Conservation (phyloP, 2,329 filamentous ascomycete species). For the Parafenestella ontariensis region DNA sequence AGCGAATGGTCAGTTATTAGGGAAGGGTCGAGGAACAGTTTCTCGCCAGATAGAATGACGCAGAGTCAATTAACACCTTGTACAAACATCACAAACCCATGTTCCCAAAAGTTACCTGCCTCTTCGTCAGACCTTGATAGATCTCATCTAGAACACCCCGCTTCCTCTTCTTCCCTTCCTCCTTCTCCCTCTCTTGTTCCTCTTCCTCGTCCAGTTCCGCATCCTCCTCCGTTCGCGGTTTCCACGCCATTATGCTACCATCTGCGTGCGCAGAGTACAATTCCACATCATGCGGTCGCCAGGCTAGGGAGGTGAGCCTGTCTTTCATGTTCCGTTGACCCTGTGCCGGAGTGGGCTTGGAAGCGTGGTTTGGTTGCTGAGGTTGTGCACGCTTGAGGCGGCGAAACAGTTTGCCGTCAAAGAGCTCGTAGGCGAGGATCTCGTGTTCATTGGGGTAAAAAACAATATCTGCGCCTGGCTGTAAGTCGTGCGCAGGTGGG, state of each 20-base stretch:
- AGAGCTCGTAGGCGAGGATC: slow-evolving; percentile 79
- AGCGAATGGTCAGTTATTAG: not conserved
- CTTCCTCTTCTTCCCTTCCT: slow-evolving; percentile 65
- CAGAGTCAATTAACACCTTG: not conserved
- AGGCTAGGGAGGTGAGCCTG: slow-evolving; percentile 76
- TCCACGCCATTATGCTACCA: slow-evolving; percentile 83
- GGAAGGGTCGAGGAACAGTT: not conserved
- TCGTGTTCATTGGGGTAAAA: slow-evolving; percentile 80
- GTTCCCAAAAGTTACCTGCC: slow-evolving; percentile 67
- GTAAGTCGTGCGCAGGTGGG: slow-evolving; percentile 67
- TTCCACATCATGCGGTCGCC: slow-evolving; percentile 73
- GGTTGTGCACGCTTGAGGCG: slow-evolving; percentile 69
- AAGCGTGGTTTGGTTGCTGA: slow-evolving; percentile 16
- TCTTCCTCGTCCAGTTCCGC: slow-evolving; percentile 53
- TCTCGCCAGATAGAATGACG: not conserved
- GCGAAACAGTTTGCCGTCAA: slow-evolving; percentile 75
- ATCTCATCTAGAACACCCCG: slow-evolving; percentile 80
- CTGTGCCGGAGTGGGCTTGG: slow-evolving; percentile 38
- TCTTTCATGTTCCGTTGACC: slow-evolving; percentile 45
- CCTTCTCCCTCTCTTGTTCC: slow-evolving; percentile 43
- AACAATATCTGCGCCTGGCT: slow-evolving; percentile 68
- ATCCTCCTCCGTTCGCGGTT: slow-evolving; percentile 64
- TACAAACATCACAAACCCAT: slow-evolving; percentile 17
- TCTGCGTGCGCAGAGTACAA: slow-evolving; percentile 86
- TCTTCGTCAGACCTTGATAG: slow-evolving; percentile 76